Evolutionary conservation across 768 basidiomycete genomes (phyloP), one percentile per base, ranked within the genome.

Genomic region (Serendipita vermifera): DNA sequence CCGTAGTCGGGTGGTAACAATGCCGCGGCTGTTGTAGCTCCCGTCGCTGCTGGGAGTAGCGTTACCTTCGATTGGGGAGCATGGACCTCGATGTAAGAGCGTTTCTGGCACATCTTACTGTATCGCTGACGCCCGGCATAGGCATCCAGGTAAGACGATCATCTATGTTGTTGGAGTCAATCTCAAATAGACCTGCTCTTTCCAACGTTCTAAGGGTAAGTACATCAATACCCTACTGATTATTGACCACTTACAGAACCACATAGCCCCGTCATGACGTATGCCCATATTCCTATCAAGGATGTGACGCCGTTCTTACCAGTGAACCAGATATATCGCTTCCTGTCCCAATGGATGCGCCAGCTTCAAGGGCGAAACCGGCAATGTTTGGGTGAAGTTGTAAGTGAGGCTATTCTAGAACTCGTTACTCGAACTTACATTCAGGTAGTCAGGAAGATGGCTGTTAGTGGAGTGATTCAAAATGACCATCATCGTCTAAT

Each of bases 371-470:
- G 59, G 59, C 6, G 57, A 59, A 26, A 39, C 57, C 11, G 59
- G 59, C 26, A 59, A 54, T 38, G 56, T 59, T 20, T 59, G 59
- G 59, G 57, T 59, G 15, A 59, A 54, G 38, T 27, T 54, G 56
- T 58, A 53, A 58, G 22, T n/a, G 40, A 11, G 1, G 20, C 15
- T 3, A n/a, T n/a, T n/a, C n/a, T n/a, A n/a, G n/a, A n/a, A n/a
- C n/a, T 36, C 17, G 6, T 14, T 3, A 14, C 15, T 13, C 5
- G 5, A 35, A 11, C 39, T 13, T 15, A 22, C 26, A 20, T 53
- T 33, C 14, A 15, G 38, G 51, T 27, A 56, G 55, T 31, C 55
- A 57, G 22, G 38, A 59, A 14, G 58, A 59, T 27, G 58, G 58
- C 17, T 59, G 58, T 59, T 40, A 15, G 59, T 57, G n/a, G n/a